Conservation (phyloP, 345 rosid species). For the Euphorbia pulcherrima region DNA sequence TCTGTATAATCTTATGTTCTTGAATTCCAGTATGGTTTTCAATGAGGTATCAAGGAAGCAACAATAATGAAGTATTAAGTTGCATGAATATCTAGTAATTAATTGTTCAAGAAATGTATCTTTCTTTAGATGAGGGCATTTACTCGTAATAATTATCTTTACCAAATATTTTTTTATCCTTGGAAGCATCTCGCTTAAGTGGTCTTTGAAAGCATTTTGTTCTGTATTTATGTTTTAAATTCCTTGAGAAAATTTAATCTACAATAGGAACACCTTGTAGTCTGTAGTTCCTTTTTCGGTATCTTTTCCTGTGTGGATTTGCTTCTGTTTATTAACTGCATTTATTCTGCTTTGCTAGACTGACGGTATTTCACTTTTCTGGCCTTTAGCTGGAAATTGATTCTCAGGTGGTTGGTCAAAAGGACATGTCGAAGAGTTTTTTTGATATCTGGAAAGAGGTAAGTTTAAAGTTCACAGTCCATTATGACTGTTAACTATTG, state of each 20-base stretch:
- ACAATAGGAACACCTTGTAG: background rate
- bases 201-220: background rate
- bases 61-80: background rate
- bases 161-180: no score
- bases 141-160: background rate
- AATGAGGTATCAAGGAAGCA: background rate
- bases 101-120: background rate
- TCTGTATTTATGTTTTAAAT: background rate
- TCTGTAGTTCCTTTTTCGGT: background rate
- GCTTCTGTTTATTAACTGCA: background rate
- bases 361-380: slow-evolving; percentile 21
- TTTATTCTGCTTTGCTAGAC: slow-evolving; percentile 6
- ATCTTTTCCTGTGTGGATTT: background rate
- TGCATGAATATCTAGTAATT: background rate
- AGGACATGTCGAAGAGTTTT: slow-evolving; percentile 76
- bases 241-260: slow-evolving; percentile 2
- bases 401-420: slow-evolving; percentile 87
- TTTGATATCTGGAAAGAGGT: slow-evolving; percentile 99
- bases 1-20: background rate
- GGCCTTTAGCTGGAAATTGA: slow-evolving; percentile 63
- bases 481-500: slow-evolving; percentile 11
- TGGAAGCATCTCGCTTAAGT: background rate
- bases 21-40: background rate
- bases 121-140: background rate
- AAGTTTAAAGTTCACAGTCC: slow-evolving; percentile 10